Evolutionary conservation across 1,284 basidiomycete species (phyloP), one percentile per base, ranked within the genome.

Genomic region (Porogramme epimiltina): DNA sequence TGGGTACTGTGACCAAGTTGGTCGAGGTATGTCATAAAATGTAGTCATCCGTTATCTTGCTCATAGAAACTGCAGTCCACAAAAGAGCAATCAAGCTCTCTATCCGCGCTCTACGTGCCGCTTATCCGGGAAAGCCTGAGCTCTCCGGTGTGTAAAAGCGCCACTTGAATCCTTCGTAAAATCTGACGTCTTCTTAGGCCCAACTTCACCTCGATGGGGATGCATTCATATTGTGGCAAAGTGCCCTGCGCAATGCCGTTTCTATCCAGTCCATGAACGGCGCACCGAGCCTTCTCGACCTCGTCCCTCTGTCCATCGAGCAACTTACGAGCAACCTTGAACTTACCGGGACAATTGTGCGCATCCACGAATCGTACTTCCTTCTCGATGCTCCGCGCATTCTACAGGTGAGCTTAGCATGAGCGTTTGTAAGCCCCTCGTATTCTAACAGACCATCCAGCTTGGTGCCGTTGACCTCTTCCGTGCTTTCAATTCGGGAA

Each of bases 281-380:
- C 8, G 70, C 68, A 10, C 77, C 79, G 11, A 81, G 79, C 23
- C 77, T 95, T 13, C 71, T 87, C 28, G 81, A 87, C 28, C 73
- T 95, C 5, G 79, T 93, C 46, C 89, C 91, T 16, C 70, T 81
- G 19, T 79, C 84, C 3, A 67, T 93, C 13, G 59, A 70, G 22
- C 71, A 89, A 15, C 73, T 95, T 13, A 75, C 79, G 3, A 77
- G 76, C 26, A 92, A 95, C 65, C 71, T 93, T 55, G 93, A 95
- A 63, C 66, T 93, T 20, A 70, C 93, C 16, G 81, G 83, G n/a
- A 84, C 78, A 52, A 76, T 86, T 23, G 80, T 83, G 9, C 71
- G 72, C 46, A 79, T 95, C 34, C 63, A 92, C n/a, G 89, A 93
- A 65, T 90, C 90, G 1, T 95, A 95, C 68, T 72, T 91, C 49